Evolutionary conservation across 2,329 filamentous ascomycete genomes (phyloP).

Genomic region (Penicillium aurantiogriseum): DNA sequence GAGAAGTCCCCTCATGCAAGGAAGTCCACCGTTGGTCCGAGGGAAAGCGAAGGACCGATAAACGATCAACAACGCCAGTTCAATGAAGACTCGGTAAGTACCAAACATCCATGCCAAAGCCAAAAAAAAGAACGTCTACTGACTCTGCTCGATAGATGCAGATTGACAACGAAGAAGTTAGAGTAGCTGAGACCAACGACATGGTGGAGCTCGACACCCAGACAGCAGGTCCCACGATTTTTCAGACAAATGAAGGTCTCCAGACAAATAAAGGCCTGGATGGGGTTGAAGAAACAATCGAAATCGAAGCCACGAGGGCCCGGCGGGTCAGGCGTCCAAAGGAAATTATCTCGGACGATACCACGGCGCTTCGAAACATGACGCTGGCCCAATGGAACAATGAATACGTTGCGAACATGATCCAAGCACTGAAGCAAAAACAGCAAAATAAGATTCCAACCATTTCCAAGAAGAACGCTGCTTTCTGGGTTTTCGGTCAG

Average conservation of each 20-base stretch:
- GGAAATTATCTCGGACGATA: slow-evolving; percentile 48
- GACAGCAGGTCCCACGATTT: neutral
- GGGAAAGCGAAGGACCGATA: neutral
- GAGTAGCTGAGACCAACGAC: neutral
- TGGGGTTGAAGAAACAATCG: neutral
- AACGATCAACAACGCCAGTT: neutral
- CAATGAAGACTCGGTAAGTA: slow-evolving; percentile 6
- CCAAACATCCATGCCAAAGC: no score
- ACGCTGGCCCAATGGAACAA: slow-evolving; percentile 58
- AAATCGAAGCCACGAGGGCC: slow-evolving; percentile 3
- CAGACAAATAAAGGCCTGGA: neutral
- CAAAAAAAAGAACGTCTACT: neutral
- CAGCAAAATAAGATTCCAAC: slow-evolving; percentile 40
- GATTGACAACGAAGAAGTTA: neutral
- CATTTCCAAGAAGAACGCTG: slow-evolving; percentile 62
- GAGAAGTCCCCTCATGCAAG: slow-evolving; percentile 10
- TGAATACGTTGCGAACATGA: slow-evolving; percentile 63
- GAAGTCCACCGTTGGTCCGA: neutral
- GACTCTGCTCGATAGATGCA: slow-evolving; percentile 1
- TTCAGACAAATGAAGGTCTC: neutral
- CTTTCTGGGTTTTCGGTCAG: slow-evolving; percentile 58
- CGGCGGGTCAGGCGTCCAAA: slow-evolving; percentile 25
- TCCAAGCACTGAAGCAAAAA: slow-evolving; percentile 46
- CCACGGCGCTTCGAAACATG: slow-evolving; percentile 54
- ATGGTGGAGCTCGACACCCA: slow-evolving; percentile 1